Conservation (phyloP, 495 filamentous ascomycete genomes). For the Xylaria scruposa region DNA sequence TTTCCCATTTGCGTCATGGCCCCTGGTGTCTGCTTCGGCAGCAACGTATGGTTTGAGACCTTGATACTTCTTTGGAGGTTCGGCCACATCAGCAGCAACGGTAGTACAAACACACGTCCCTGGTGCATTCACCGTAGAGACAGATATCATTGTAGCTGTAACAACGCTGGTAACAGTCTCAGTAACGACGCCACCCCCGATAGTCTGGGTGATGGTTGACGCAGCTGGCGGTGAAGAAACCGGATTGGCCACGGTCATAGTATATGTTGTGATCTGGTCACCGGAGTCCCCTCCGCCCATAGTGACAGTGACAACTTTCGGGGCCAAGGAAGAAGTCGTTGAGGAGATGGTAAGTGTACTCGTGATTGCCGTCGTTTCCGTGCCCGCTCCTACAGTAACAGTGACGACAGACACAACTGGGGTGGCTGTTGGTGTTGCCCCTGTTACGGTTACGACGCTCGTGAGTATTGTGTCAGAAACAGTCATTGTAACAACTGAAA, state of each 20-base stretch:
- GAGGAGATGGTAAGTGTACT: constrained; percentile 25
- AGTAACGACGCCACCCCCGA: constrained; percentile 23
- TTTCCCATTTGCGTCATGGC: neutral
- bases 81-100: neutral
- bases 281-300: constrained; percentile 23
- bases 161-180: constrained; percentile 30
- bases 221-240: constrained; percentile 12
- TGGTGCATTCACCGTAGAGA: constrained; percentile 24
- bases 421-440: neutral
- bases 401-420: constrained; percentile 29
- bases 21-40: neutral
- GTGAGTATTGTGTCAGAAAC: constrained; percentile 29
- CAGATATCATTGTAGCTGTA: constrained; percentile 29
- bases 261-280: constrained; percentile 20
- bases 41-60: neutral
- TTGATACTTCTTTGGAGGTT: neutral
- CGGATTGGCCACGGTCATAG: constrained; percentile 26
- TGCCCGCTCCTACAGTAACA: constrained; percentile 20
- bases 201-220: constrained; percentile 25
- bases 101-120: constrained; percentile 32
- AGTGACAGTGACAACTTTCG: constrained; percentile 30
- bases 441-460: constrained; percentile 26
- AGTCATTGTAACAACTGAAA: constrained; percentile 28
- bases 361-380: constrained; percentile 23
- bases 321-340: neutral